Conservation (phyloP, 345 rosid genomes). For the Eucalyptus rudis region DNA sequence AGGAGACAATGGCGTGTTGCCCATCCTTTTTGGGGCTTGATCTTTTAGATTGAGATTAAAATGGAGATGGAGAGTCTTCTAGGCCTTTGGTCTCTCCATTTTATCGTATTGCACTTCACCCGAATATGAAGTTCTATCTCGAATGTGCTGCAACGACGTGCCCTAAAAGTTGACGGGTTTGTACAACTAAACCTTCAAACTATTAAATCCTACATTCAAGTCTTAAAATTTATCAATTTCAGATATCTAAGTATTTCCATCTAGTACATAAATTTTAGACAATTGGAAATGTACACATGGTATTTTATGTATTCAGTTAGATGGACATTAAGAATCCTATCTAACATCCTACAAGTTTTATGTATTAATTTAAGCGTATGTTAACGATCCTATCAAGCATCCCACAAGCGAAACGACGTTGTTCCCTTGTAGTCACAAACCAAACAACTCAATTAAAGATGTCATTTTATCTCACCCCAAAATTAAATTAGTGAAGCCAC, state of each 20-base stretch:
- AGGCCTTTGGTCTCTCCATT: not conserved
- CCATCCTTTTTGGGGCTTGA: not conserved
- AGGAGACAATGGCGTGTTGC: not conserved
- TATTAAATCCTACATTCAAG: accelerated
- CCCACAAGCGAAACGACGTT: not conserved
- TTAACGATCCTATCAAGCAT: too few relatives aligned
- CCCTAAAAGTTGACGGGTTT: not conserved
- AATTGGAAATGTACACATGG: accelerated
- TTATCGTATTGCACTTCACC: not conserved
- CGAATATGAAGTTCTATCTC: not conserved
- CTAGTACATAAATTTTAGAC: not conserved
- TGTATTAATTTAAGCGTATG: not conserved
- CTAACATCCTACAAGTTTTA: not conserved
- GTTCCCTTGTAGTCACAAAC: not conserved
- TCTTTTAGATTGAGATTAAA: not conserved
- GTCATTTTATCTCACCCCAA: not conserved
- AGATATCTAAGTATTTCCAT: not conserved
- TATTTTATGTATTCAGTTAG: not conserved
- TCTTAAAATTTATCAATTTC: not conserved
- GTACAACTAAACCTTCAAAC: not conserved
- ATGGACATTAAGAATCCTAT: not conserved
- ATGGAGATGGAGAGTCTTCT: not conserved
- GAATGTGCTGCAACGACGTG: not conserved
- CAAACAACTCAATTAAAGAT: not conserved
- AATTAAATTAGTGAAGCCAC: not conserved